phyloP scores from a whole-genome alignment of 2,329 filamentous ascomycete species.

The Colletotrichum filicis region DNA sequence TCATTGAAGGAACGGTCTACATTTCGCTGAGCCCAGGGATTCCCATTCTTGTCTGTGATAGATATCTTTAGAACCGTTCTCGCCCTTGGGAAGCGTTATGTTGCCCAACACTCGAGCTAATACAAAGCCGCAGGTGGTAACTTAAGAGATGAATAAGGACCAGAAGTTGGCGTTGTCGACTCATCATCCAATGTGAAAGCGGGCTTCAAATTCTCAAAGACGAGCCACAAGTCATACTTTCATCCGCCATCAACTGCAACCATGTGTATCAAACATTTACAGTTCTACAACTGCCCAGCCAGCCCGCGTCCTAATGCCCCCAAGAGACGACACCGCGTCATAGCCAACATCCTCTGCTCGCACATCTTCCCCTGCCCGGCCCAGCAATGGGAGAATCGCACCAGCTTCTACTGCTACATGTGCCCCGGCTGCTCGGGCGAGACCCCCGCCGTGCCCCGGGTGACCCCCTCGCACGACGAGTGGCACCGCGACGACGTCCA shows the following conservation, averaged over 20 bases:
- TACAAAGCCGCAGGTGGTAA: not conserved
- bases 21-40: not conserved
- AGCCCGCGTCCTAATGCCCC: not conserved
- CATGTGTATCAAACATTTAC: slow-evolving; percentile 28
- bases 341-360: slow-evolving; percentile 31
- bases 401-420: slow-evolving; percentile 23
- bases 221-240: not conserved
- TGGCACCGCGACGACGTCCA: slow-evolving; percentile 21
- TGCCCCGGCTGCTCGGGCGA: slow-evolving; percentile 32
- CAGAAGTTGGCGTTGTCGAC: not conserved
- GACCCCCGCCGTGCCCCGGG: slow-evolving; percentile 22
- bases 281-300: slow-evolving; percentile 26
- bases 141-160: not conserved
- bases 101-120: not conserved
- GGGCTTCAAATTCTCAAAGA: not conserved
- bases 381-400: slow-evolving; percentile 22
- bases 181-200: not conserved
- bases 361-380: slow-evolving; percentile 22
- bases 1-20: not conserved
- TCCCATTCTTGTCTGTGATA: not conserved
- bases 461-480: slow-evolving; percentile 9
- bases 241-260: not conserved
- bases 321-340: slow-evolving; percentile 12
- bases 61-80: not conserved
- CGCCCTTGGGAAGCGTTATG: not conserved